Base-by-base conservation (phyloP, 2,329 filamentous ascomycete genomes). In the Stemphylium vesicarium region DNA sequence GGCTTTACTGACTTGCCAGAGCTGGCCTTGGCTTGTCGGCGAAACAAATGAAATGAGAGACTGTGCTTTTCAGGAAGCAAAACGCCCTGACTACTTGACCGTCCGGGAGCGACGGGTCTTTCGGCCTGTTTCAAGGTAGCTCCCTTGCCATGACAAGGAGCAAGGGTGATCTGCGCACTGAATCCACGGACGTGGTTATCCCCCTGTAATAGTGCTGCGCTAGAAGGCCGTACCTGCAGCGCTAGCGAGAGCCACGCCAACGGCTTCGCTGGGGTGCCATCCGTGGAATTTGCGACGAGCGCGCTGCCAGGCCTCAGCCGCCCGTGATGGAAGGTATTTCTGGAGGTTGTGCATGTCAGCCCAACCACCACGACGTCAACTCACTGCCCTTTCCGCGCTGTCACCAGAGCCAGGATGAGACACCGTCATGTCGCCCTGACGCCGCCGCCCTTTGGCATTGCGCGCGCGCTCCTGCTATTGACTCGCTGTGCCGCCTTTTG, bases 1-100 rank as follows among this genome's bases (percentile, higher is more conserved):
- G 57, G 60, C 68, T 61, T 38, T 51, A 63, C 56, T 66, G 66
- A 68, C 65, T 69, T 62, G 62, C 64, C 60, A 65, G 64, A 47
- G 43, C 59, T 62, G 63, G 62, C 51, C 70, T 72, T 72, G 72
- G 68, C 72, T 61, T 62, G 59, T 59, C 69, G 69, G 68, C 70
- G 68, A 75, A 68, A 74, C 71, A 72, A 69, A 69, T 71, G 65
- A 75, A 75, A 75, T 75, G 68, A 72, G 70, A 58, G 67, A 68
- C 69, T 62, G 67, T 71, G 68, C 66, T 68, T 69, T 69, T 65
- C 63, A 62, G 61, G 59, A 60, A 68, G 63, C 66, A 64, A 66
- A 72, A 71, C 71, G 66, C 67, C 51, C 39, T 65, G 66, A 65
- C 66, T 67, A 67, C 72, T 75, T 75, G 73, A 75, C 73, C 72